Evolutionary conservation across 108 stramenopile species (phyloP).

Genomic region (Aurantiochytrium sp.): DNA sequence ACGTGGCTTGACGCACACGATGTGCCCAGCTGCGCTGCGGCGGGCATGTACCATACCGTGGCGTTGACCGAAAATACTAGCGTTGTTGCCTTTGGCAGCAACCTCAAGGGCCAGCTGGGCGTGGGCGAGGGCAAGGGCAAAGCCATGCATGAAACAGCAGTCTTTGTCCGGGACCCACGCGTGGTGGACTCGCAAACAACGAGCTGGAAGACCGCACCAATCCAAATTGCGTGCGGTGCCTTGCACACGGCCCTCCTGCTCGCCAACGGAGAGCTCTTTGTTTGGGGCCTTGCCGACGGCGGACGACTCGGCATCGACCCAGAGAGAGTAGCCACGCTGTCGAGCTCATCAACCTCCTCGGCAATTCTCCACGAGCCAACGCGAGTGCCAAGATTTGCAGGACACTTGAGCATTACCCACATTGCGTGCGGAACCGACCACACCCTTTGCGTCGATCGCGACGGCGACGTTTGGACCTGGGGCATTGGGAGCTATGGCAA

Average conservation of each 20-base stretch:
- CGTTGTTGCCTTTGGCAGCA: background rate
- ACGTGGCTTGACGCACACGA: background rate
- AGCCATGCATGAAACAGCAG: background rate
- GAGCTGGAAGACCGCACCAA: background rate
- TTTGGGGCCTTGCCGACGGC: background rate
- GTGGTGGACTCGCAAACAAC: background rate
- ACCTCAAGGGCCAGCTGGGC: background rate
- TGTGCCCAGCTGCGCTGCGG: background rate
- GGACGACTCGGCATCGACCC: background rate
- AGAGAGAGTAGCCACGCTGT: background rate
- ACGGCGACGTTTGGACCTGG: constrained; percentile 12
- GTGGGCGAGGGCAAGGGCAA: background rate
- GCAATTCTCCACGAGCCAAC: background rate
- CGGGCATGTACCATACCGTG: background rate
- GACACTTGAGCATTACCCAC: background rate
- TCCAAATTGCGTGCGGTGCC: constrained; percentile 5
- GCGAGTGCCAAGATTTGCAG: background rate
- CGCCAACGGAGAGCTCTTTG: background rate
- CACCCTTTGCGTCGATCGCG: background rate
- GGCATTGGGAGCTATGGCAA: background rate
- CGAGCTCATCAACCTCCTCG: no score
- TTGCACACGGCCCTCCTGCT: background rate
- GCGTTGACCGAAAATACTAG: background rate
- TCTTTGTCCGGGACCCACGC: background rate
- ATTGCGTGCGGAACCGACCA: background rate